Base-by-base conservation (phyloP, 306 rosid species). In the Sicyos baderoa region DNA sequence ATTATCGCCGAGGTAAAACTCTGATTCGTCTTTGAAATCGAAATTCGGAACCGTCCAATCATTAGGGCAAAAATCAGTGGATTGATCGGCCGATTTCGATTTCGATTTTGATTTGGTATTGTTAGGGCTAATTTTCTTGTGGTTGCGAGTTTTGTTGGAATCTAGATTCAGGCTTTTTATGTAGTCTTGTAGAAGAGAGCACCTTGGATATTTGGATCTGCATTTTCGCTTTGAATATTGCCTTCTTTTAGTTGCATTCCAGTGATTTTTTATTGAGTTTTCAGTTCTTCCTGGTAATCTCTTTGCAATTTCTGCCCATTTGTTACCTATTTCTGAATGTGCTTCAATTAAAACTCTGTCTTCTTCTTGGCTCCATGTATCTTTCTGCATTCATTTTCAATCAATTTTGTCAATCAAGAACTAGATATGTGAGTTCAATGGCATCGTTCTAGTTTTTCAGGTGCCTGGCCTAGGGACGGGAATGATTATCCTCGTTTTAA, bases 231-330 rank as follows among this genome's bases (percentile, higher is more conserved):
- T 93, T 0, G 98, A 93, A 69, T 83, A 78, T 70, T 93, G 97
- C 53, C 97, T 85, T 80, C 99, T 86, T 75, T 90, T 93, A 13
- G 97, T 93, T 21, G 99, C 97, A 54, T 93, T 93, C 99, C 99
- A 93, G 19, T 93, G 99, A 79, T 93, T 93, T 73, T 93, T 93
- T 6, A 93, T 93, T 21, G 99, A 90, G 79, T 93, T 93, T 22
- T 93, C 99, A 6, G 97, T 90, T 76, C 99, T 93, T 71, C 99
- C 99, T 0, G 89, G 84, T 56, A 93, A 68, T 71, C 86, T 86
- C 79, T 90, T 93, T 0, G 97, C 99, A 27, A 93, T 93, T 77
- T 90, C 97, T 37, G 97, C 97, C 99, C 99, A 93, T 73, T 93
- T 93, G 70, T 93, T 93, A 59, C 99, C 99, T 56, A 93, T 85